Evolutionary conservation across 1,284 basidiomycete species (phyloP), one percentile per base, ranked within the genome.

Genomic region (Coriolopsis trogii): DNA sequence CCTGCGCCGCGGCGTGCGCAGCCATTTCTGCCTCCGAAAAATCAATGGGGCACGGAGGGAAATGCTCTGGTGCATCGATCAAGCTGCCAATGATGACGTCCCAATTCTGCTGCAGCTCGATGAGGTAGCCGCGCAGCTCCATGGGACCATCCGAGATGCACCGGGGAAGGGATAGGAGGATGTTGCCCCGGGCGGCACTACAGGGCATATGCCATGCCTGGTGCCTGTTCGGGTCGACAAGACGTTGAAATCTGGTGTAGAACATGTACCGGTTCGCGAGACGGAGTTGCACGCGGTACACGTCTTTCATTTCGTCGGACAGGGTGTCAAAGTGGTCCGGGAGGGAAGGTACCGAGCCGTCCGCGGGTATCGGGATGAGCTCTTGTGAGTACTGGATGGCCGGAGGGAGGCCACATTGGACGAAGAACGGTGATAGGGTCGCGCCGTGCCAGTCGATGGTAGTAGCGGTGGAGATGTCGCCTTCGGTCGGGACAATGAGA

Each of bases 401-500:
- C 13, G 25, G 28, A 12, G 53, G 48, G 3, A 50, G 7, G 13
- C 3, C 37, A 28, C 38, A 41, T 39, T 50, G 53, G 44, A 41
- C 51, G 40, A 28, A 39, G 48, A 43, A 39, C 29, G 53, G 53
- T 4, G 44, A 38, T 3, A 55, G 15, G 12, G 48, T 47, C 25
- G 53, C 43, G 4, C 48, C 43, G 20, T 55, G 53, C 53, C 48
- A 55, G 48, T 55, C 48, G 21, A 55, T 50, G 12, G 10, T 21
- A n/a, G 25, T 3, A n/a, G 8, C 20, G 23, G 51, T 28, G 18
- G 6, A 28, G 9, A 48, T 36, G 6, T 15, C 18, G 15, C 53
- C 53, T 8, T 50, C 44, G 8, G 38, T 10, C 13, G 53, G 36
- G 4, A 50, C 46, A 16, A 55, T 46, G 34, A 50, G 44, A 23